Evolutionary conservation across 2,329 filamentous ascomycete genomes (phyloP), one percentile per base, ranked within the genome.

Genomic region (Daldinia eschscholtzii): DNA sequence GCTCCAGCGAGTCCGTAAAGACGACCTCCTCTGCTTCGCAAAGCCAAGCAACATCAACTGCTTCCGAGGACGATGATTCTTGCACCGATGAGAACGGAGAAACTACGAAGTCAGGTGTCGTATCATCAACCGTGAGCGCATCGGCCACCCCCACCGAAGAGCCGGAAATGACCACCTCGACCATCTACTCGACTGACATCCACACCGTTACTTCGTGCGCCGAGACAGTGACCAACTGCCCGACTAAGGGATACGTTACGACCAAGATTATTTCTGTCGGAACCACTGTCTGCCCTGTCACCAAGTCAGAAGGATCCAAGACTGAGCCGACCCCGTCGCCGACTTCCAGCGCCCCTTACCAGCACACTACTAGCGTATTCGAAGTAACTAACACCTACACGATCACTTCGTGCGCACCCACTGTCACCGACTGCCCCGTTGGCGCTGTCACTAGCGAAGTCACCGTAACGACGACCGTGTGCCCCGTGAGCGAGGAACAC

Each of bases 391-490:
- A 73, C 53, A 71, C 64, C 10, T 74, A 75, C 65, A 81, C 81
- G 58, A 73, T 80, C 52, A 81, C 75, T 30, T 75, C 75, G 18
- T 78, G 77, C 71, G 70, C 71, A n/a, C 64, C 76, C 3, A 72
- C 68, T 23, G 72, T 76, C 7, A 76, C 73, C 15, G 70, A 76
- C 73, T 79, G 77, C 70, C 73, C 75, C 20, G 67, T 65, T 23
- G 74, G 75, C 15, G 68, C 70, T 15, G 73, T 79, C 39, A 75
- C 76, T 3, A 79, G 75, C 28, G 70, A 77, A 20, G 73, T 79
- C 48, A 64, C 72, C 48, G 57, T 78, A 55, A 77, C 76, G 30
- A 80, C 77, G 3, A 80, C 79, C 13, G 72, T 79, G 48, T 78
- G 71, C 71, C 78, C 79, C n/a, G 70, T 78, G 18, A 65, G 30